Evolutionary conservation across 352 stramenopile species (phyloP).

Genomic region (Phytophthora ohioensis): DNA sequence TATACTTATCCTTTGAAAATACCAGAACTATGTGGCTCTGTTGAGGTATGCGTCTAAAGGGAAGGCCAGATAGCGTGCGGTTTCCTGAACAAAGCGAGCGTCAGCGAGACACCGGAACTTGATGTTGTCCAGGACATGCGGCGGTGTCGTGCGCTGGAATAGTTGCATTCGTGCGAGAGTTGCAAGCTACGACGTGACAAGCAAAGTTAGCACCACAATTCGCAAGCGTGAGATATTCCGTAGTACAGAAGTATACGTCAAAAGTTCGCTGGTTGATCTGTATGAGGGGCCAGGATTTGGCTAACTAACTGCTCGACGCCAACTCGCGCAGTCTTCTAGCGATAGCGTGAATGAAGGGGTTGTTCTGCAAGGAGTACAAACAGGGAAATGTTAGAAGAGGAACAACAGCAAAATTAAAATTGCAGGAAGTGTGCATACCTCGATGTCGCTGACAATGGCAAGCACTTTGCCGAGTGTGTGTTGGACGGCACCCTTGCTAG

Average conservation of each 20-base stretch:
- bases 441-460: slow-evolving; percentile 64
- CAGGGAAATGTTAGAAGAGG: slow-evolving; percentile 15
- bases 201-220: slow-evolving; percentile 10
- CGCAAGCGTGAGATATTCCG: too few species aligned
- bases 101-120: slow-evolving; percentile 84
- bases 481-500: slow-evolving; percentile 40
- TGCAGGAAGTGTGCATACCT: slow-evolving; percentile 50
- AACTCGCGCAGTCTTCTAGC: slow-evolving; percentile 76
- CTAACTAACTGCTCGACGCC: slow-evolving; percentile 41
- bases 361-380: slow-evolving; percentile 46
- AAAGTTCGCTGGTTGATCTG: slow-evolving; percentile 31
- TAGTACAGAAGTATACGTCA: slow-evolving; percentile 22
- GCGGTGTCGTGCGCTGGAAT: slow-evolving; percentile 76
- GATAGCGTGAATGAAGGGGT: slow-evolving; percentile 75
- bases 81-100: slow-evolving; percentile 71
- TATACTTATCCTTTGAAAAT: slow-evolving; percentile 37
- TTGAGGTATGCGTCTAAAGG: slow-evolving; percentile 75
- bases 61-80: slow-evolving; percentile 57
- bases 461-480: slow-evolving; percentile 78
- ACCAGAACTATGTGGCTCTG: slow-evolving; percentile 27
- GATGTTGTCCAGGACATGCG: slow-evolving; percentile 76
- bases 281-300: not conserved
- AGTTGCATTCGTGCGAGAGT: slow-evolving; percentile 83
- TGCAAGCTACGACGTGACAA: slow-evolving; percentile 51
- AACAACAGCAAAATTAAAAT: not conserved